Base-by-base conservation (phyloP, 2,329 filamentous ascomycete genomes). In the Trichoderma citrinoviride region DNA sequence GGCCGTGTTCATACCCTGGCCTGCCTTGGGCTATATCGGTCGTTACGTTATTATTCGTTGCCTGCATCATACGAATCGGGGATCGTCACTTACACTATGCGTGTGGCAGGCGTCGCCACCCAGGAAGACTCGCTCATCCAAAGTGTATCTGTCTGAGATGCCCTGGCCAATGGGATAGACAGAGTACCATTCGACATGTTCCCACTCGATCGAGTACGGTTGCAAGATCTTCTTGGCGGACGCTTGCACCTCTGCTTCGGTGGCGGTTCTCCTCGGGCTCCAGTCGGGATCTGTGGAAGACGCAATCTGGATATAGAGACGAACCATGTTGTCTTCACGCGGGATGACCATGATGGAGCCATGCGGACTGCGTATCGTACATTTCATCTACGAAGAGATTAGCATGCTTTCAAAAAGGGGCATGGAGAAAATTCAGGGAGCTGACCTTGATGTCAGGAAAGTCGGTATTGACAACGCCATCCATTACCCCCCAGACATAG, bases 261-360 rank as follows among this genome's bases (percentile, higher is more conserved):
- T 88, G 8, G 89, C 87, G 1, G 87, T 86, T 70, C 84, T 86
- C 62, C 85, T 82, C 1, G 86, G 85, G 67, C 85, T 80, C 79
- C 84, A 88, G 68, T 89, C 83, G 49, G 84, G 73, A 61, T 87
- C 85, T 8, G 83, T 85, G 2, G 85, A 87, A 1, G 85, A 86
- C 7, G 83, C 83, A 50, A 88, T 85, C 71, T 91, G 90, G 64
- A 92, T 86, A 69, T 91, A 89, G 19, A 90, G 83, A 27, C 90
- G 83, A 56, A 90, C 88, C 76, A 90, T 85, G 66, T 87, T 85
- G 63, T 85, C 77, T 73, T 91, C 89, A 25, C 89, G 82, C 0
- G 90, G 90, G 65, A 94, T 93, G 5, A 93, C 87, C 86, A 93
- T 90, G 72, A 93, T 88, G 19, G 89, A 92, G 1, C 90, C 90